A percentile compares a stretch with the other conserved stretches of the same genome.
phyloP scores from a whole-genome alignment of 192 early-diverging fungal genomes.

The Spizellomyces sp. region DNA sequence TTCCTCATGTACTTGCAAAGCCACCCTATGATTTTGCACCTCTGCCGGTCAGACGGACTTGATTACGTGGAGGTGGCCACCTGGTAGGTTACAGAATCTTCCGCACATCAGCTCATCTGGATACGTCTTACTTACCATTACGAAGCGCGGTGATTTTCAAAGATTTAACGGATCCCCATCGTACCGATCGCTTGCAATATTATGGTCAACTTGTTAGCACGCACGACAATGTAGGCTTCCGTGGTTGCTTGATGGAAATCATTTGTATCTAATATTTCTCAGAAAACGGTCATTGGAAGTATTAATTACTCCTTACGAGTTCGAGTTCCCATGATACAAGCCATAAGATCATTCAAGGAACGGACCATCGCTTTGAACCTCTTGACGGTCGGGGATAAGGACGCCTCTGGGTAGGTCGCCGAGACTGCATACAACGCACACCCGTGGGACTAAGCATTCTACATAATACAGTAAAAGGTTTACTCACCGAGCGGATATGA shows the following conservation, averaged over 20 bases:
- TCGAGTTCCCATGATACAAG: conserved; percentile 53
- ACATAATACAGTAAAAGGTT: neutral
- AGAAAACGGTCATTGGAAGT: conserved; percentile 52
- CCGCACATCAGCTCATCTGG: neutral
- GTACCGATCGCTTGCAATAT: conserved; percentile 47
- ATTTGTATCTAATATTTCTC: neutral
- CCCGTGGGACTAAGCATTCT: no score
- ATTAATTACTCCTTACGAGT: conserved; percentile 52
- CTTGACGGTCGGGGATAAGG: conserved; percentile 27
- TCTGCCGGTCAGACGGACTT: conserved; percentile 50
- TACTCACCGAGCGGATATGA: conserved; percentile 30
- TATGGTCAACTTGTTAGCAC: conserved; percentile 52
- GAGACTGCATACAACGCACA: neutral
- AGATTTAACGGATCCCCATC: conserved; percentile 47
- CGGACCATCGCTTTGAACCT: conserved; percentile 52
- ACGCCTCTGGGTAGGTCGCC: conserved; percentile 1
- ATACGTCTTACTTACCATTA: neutral
- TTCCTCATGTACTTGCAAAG: conserved; percentile 60
- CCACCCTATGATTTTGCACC: conserved; percentile 39
- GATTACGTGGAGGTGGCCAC: conserved; percentile 44
- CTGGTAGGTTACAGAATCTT: conserved; percentile 29
- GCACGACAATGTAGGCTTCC: conserved; percentile 38
- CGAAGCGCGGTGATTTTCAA: conserved; percentile 44
- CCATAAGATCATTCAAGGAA: conserved; percentile 56
- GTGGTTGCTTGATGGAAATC: neutral